Conservation (phyloP, 1,139 yeast genomes). For the Taphrina flavorubra region DNA sequence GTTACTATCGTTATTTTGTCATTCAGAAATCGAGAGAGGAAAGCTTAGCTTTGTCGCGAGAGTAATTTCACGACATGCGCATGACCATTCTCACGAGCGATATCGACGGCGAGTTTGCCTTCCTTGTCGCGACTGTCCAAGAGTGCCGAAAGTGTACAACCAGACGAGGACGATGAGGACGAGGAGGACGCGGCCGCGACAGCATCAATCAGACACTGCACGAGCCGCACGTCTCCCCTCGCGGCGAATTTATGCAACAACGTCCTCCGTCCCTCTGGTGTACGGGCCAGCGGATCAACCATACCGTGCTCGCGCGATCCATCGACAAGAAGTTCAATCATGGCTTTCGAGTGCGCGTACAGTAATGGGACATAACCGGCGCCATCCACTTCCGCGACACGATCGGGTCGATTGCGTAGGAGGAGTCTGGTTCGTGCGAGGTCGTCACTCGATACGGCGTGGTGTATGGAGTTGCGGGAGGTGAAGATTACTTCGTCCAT, state of each 20-base stretch:
- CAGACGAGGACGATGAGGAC: too few species aligned
- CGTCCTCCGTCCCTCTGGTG: conserved; percentile 26
- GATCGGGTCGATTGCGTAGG: background rate
- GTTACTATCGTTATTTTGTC: too few species aligned
- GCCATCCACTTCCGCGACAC: conserved; percentile 16
- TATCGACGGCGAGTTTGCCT: conserved; percentile 11
- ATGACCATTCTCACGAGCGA: conserved; percentile 2
- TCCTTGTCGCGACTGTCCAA: conserved; percentile 4
- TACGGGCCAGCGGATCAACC: background rate
- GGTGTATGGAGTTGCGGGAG: conserved; percentile 21
- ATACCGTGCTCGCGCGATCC: background rate
- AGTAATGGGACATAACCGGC: conserved; percentile 30
- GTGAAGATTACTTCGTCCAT: conserved; percentile 34
- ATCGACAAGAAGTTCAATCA: background rate
- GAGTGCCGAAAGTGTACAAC: background rate
- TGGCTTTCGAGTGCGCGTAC: conserved; percentile 7
- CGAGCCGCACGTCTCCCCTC: conserved; percentile 7
- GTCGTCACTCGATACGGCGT: conserved; percentile 19
- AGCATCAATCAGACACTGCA: background rate
- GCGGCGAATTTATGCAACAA: conserved; percentile 24
- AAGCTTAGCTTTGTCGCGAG: too few species aligned
- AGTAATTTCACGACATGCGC: background rate
- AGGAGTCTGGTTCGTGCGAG: background rate
- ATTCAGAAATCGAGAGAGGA: too few species aligned
- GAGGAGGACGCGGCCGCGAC: too few species aligned